These are phyloP conservation scores for Russula brevipes DNA, from an alignment of 768 basidiomycete genomes.

Conservation along the genomic window DNA sequence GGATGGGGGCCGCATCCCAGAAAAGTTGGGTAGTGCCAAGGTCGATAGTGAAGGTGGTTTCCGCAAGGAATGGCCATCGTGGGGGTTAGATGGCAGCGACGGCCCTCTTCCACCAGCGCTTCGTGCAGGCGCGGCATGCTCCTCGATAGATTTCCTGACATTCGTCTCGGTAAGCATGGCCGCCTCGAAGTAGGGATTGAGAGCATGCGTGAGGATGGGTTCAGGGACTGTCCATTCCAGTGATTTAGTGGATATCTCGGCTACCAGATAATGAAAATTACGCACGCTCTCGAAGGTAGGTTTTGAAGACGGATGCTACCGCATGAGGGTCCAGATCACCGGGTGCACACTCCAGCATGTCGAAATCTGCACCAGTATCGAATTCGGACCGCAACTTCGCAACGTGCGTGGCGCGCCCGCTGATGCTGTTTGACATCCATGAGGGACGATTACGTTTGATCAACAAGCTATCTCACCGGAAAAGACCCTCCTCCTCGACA, in stretches of 20 bases:
- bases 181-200: conserved; percentile 74
- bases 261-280: conserved; percentile 23
- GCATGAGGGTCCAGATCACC: conserved; percentile 93
- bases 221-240: conserved; percentile 66
- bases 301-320: conserved; percentile 89
- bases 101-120: conserved; percentile 13
- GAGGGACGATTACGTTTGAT: conserved; percentile 2
- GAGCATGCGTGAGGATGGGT: conserved; percentile 68
- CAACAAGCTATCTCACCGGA: conserved; percentile 51
- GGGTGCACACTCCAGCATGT: conserved; percentile 70
- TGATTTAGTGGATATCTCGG: conserved; percentile 13
- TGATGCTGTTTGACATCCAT: conserved; percentile 49
- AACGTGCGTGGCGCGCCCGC: conserved; percentile 78
- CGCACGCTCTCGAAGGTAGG: conserved; percentile 88
- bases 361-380: conserved; percentile 84
- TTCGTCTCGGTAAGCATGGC: conserved; percentile 57
- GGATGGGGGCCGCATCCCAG: conserved; percentile 57
- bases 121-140: conserved; percentile 11
- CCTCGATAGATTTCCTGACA: conserved; percentile 29
- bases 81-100: conserved; percentile 18
- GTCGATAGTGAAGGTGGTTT: conserved; percentile 80
- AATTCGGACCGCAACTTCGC: conserved; percentile 72
- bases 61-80: conserved; percentile 42
- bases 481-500: conserved; percentile 79
- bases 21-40: conserved; percentile 65